phyloP scores from a whole-genome alignment of 1,284 basidiomycete genomes.

The Ceratobasidium papillatum region DNA sequence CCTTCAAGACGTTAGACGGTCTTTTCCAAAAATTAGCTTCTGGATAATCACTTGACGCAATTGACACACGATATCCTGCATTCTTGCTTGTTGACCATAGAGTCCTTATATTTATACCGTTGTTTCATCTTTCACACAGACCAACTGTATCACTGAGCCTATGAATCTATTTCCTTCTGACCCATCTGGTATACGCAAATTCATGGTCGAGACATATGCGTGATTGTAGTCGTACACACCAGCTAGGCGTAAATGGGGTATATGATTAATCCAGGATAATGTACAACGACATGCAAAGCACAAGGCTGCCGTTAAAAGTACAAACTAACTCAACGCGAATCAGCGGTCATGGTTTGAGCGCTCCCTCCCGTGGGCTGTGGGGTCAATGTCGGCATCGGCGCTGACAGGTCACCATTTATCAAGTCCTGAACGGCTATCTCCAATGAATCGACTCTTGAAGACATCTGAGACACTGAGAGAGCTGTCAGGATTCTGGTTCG shows the following conservation, averaged over 20 bases:
- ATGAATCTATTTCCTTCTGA: background rate
- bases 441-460: slow-evolving; percentile 78
- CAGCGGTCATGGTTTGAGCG: slow-evolving; percentile 13
- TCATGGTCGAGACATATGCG: background rate
- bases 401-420: slow-evolving; percentile 63
- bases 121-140: slow-evolving; percentile 3
- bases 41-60: background rate
- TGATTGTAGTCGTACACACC: too few relatives aligned
- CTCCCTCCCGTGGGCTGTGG: slow-evolving; percentile 39
- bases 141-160: slow-evolving; percentile 20
- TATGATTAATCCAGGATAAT: background rate
- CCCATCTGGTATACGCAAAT: too few relatives aligned
- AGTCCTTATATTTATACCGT: slow-evolving; percentile 35
- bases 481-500: slow-evolving; percentile 3
- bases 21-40: slow-evolving; percentile 77
- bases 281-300: background rate
- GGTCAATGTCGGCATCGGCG: slow-evolving; percentile 37
- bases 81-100: slow-evolving; percentile 40
- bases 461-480: slow-evolving; percentile 81
- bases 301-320: background rate
- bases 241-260: background rate
- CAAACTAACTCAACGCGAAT: background rate
- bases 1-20: slow-evolving; percentile 85
- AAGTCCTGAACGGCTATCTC: slow-evolving; percentile 85
- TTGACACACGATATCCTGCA: background rate